A percentile compares a stretch with the other conserved stretches of the same genome.
Conservation (phyloP, 2,329 filamentous ascomycete species). For the Penicillium nordicum region DNA sequence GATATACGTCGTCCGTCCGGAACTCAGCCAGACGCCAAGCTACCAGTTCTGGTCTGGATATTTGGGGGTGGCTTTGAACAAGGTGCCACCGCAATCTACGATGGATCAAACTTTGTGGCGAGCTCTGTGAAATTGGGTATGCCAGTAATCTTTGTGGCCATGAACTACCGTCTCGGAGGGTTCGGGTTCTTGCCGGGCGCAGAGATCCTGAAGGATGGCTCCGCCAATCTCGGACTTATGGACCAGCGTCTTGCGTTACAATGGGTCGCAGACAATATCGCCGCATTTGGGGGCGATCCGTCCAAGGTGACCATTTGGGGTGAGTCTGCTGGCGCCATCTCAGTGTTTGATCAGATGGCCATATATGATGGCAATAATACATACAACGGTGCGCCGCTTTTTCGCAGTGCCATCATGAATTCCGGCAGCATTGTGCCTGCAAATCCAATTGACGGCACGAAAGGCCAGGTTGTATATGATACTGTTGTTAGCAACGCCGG, state of each 20-base stretch:
- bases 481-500: slow-evolving; percentile 47
- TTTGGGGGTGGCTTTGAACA: slow-evolving; percentile 57
- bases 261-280: slow-evolving; percentile 77
- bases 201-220: slow-evolving; percentile 64
- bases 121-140: slow-evolving; percentile 50
- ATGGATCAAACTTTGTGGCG: slow-evolving; percentile 33
- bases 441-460: slow-evolving; percentile 61
- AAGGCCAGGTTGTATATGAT: slow-evolving; percentile 58
- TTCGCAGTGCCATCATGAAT: slow-evolving; percentile 76
- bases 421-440: slow-evolving; percentile 63
- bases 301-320: slow-evolving; percentile 78
- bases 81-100: slow-evolving; percentile 47
- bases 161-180: slow-evolving; percentile 73
- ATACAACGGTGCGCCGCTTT: slow-evolving; percentile 72
- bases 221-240: slow-evolving; percentile 66
- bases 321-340: slow-evolving; percentile 68
- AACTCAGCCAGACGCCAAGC: slow-evolving; percentile 52
- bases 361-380: slow-evolving; percentile 69
- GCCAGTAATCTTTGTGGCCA: slow-evolving; percentile 69
- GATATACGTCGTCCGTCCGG: slow-evolving; percentile 59
- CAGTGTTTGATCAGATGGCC: slow-evolving; percentile 71
- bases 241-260: slow-evolving; percentile 70
- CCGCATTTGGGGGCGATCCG: slow-evolving; percentile 72
- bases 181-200: slow-evolving; percentile 71
- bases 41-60: slow-evolving; percentile 70